Conservation (phyloP, 257 asterid species). For the Leptodermis oblonga region DNA sequence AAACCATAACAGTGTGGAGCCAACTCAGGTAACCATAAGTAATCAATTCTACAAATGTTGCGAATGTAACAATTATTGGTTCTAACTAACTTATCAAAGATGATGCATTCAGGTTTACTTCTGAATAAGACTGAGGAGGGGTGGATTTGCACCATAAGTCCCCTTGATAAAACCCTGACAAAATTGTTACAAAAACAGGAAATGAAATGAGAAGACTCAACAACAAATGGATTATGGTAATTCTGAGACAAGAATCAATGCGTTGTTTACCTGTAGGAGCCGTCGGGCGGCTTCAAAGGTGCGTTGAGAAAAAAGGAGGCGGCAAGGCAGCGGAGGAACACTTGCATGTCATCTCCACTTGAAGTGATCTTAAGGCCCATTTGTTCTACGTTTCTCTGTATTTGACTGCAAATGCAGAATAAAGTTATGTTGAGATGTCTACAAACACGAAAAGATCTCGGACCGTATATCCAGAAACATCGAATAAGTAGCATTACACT, state of each 20-base stretch:
- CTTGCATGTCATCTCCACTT: constrained; percentile 79
- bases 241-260: not conserved
- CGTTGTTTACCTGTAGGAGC: constrained; percentile 75
- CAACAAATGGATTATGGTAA: too few species aligned
- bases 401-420: constrained; percentile 58
- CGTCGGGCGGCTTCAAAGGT: constrained; percentile 89
- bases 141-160: constrained; percentile 78
- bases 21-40: constrained; percentile 81
- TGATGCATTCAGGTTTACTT: constrained; percentile 78
- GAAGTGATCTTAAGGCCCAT: constrained; percentile 71
- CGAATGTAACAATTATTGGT: constrained; percentile 74
- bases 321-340: constrained; percentile 76
- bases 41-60: constrained; percentile 71
- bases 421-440: constrained; percentile 5
- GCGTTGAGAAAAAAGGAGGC: constrained; percentile 94
- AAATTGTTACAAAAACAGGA: constrained; percentile 12
- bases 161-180: constrained; percentile 82
- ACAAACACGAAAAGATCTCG: too few species aligned
- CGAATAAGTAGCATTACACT: too few species aligned
- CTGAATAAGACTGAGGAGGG: constrained; percentile 84
- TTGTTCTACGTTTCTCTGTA: constrained; percentile 65
- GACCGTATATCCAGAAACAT: too few species aligned
- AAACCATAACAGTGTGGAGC: constrained; percentile 74
- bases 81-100: constrained; percentile 69
- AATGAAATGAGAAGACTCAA: not conserved